phyloP scores from a whole-genome alignment of 305 asterid genomes.

The Rubia peregrina region DNA sequence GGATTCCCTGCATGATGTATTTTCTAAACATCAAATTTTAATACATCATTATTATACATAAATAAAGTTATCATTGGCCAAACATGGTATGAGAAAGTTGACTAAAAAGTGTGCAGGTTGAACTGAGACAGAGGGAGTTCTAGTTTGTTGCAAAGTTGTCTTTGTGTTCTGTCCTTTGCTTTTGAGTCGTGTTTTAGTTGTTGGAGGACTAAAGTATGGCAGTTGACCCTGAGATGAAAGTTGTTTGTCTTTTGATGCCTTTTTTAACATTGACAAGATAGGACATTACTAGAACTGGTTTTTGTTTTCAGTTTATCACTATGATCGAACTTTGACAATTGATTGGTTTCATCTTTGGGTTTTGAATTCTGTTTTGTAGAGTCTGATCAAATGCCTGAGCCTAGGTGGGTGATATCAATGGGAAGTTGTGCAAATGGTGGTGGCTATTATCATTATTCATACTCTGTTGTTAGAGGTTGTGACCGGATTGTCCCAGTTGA shows the following conservation, averaged over 20 bases:
- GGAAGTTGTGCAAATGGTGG: slow-evolving; percentile 52
- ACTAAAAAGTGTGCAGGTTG: too few species aligned
- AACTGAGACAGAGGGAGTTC: too few species aligned
- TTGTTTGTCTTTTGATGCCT: not conserved
- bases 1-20: too few species aligned
- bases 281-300: not conserved
- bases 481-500: slow-evolving; percentile 47
- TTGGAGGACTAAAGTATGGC: not conserved
- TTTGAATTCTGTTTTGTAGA: slow-evolving; percentile 17
- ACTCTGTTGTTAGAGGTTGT: slow-evolving; percentile 44
- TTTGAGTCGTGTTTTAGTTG: not conserved
- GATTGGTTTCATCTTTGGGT: not conserved
- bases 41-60: too few species aligned
- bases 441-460: slow-evolving; percentile 45
- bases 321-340: not conserved
- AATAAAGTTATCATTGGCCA: too few species aligned
- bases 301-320: not conserved
- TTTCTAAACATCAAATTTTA: too few species aligned
- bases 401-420: slow-evolving; percentile 50
- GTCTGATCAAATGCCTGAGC: slow-evolving; percentile 54
- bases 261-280: not conserved
- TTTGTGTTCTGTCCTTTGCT: not conserved
- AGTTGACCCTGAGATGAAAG: not conserved
- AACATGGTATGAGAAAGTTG: too few species aligned
- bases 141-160: not conserved